Percentiles rank a stretch among this genome's conserved stretches.
These are phyloP conservation scores for Clausena lansium DNA, from an alignment of 345 rosid species.

Conservation along the genomic window DNA sequence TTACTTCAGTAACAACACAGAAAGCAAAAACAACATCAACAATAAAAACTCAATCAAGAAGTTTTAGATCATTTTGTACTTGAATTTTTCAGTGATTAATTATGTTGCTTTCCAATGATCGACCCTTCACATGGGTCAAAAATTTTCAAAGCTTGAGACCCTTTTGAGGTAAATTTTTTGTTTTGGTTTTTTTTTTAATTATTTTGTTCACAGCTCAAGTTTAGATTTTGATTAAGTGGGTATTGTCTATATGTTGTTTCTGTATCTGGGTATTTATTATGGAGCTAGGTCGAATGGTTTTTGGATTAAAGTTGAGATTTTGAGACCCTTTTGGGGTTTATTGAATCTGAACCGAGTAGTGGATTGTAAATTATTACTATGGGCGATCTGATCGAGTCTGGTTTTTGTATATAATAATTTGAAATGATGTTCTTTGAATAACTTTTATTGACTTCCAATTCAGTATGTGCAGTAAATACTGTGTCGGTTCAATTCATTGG, in stretches of 20 bases:
- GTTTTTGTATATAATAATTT: background rate
- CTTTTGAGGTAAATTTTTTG: background rate
- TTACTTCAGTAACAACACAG: background rate
- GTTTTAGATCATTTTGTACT: conserved; percentile 5
- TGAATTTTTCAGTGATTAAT: background rate
- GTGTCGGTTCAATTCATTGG: conserved; percentile 23
- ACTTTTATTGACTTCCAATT: conserved; percentile 1
- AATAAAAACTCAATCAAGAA: background rate
- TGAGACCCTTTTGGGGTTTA: background rate
- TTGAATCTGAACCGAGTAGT: conserved; percentile 8
- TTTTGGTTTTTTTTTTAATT: background rate
- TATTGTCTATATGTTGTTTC: background rate
- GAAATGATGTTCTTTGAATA: conserved; percentile 7
- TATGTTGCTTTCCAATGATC: conserved; percentile 1
- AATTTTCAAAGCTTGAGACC: conserved; percentile 11
- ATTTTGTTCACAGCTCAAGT: background rate
- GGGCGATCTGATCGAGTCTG: conserved; percentile 18
- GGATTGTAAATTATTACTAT: background rate
- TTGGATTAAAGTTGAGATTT: background rate
- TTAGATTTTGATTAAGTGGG: background rate
- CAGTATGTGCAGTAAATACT: conserved; percentile 9
- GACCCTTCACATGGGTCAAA: conserved; percentile 10
- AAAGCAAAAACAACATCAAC: background rate
- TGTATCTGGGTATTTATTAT: background rate
- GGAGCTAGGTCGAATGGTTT: background rate